Evolutionary conservation across 2,329 filamentous ascomycete genomes (phyloP), one percentile per base, ranked within the genome.

Genomic region (Fusarium compactum): DNA sequence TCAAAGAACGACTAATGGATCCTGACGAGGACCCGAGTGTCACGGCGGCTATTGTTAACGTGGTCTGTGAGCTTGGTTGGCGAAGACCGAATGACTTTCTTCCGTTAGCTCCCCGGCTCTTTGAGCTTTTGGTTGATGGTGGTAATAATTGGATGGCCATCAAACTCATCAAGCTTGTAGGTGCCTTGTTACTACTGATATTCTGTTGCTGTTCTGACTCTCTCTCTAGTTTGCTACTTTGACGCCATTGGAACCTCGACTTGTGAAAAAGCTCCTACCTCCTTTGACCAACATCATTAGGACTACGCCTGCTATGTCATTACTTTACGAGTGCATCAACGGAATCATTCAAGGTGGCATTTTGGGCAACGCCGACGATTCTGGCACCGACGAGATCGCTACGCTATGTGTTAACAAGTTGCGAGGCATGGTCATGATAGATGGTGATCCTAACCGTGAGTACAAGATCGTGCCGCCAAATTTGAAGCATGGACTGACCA

Each of bases 141-240:
- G 92, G 92, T 40, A 98, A 99, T 81, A 99, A 99, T 80, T 99
- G 96, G 96, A 98, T 99, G 95, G 95, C 95, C 63, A 99, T 99
- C 78, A 99, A 99, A 80, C 89, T 99, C 68, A 98, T 99, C 79
- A 99, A 99, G 82, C 87, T 99, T 69, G 93, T 95, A 45, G n/a
- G 77, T 56, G n/a, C 20, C 34, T 41, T 25, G 16, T 14, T 10
- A 12, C 11, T 9, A 4, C 9, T 25, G 3, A 7, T 24, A 15
- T 11, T 18, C 3, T 27, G 2, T 20, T 40, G 24, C 15, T 20
- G 40, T 22, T 47, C 56, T 63, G n/a, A 72, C 34, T n/a, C 32
- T 30, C 11, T 5, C 11, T 5, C 20, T 76, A 97, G 92, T 99
- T 99, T 85, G 95, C 96, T 45, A 97, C 94, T 2, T 83, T 99